phyloP scores from a whole-genome alignment of 2,329 filamentous ascomycete genomes.

The Periconia macrospinosa region DNA sequence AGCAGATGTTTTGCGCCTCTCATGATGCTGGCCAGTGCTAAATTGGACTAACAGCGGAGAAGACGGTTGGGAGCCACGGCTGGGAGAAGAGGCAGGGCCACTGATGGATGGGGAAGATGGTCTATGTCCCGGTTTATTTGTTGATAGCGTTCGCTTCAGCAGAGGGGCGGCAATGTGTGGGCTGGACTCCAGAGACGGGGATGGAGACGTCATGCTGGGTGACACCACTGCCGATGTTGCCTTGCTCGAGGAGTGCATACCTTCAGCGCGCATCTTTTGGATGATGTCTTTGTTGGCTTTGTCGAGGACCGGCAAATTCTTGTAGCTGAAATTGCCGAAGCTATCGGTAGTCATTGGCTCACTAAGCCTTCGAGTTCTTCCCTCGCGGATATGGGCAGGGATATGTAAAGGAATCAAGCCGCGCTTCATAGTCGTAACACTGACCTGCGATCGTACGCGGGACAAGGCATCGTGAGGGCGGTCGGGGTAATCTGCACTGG shows the following conservation, averaged over 20 bases:
- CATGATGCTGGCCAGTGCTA: constrained; percentile 77
- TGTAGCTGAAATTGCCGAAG: constrained; percentile 95
- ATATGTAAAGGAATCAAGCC: constrained; percentile 95
- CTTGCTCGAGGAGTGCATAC: constrained; percentile 70
- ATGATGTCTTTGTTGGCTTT: constrained; percentile 99
- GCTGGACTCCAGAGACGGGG: constrained; percentile 78
- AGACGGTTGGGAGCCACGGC: constrained; percentile 77
- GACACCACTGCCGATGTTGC: constrained; percentile 45
- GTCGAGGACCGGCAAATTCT: constrained; percentile 93
- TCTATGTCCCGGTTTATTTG: constrained; percentile 70
- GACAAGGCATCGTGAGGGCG: constrained; percentile 94
- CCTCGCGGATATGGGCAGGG: constrained; percentile 90
- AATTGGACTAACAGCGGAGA: constrained; percentile 97
- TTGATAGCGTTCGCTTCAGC: constrained; percentile 79
- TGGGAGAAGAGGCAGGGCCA: constrained; percentile 84
- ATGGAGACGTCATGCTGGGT: constrained; percentile 53
- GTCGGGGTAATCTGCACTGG: constrained; percentile 78
- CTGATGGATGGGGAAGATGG: constrained; percentile 85
- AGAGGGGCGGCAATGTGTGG: constrained; percentile 78
- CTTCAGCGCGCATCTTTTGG: constrained; percentile 90
- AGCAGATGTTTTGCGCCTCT: constrained; percentile 82
- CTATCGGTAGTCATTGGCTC: constrained; percentile 89
- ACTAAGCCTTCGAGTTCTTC: constrained; percentile 82
- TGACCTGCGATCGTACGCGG: constrained; percentile 83
- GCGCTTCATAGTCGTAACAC: constrained; percentile 78